Evolutionary conservation across 768 basidiomycete genomes (phyloP), one percentile per base, ranked within the genome.

Genomic region (Termitomyces sp.): DNA sequence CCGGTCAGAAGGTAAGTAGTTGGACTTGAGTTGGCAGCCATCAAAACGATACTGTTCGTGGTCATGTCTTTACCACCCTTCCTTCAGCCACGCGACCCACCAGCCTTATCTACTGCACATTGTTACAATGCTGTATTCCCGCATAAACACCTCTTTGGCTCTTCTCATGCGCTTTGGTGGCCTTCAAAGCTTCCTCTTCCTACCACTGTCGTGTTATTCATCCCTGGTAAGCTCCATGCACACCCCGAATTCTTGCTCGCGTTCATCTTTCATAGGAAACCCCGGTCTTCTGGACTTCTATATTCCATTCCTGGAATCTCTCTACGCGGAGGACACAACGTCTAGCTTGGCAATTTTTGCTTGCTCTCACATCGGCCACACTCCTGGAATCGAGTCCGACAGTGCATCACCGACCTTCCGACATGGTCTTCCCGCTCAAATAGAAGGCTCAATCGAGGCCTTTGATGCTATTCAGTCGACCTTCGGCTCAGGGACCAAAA

Each of bases 271-370:
- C 3, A 19, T 62, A 82, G 78, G 79, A 7, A 82, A 82, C 60
- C 79, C 80, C 17, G 90, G 90, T 7, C 71, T 90, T 16, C 59
- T 86, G 32, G 76, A 79, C 44, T 90, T 91, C 69, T 92, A 92
- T 62, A 73, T 73, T 1, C 79, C 81, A 2, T 92, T 90, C 65
- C 76, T 92, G 14, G 71, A 75, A 21, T 75, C 75, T 4, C 68
- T 92, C 1, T 73, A 83, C 51, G 61, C 66, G 31, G 68, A 66
- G 23, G 66, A 73, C 38, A 69, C 60, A 14, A 68, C 71, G 5
- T 65, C 62, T 7, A 68, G 69, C 31, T 65, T 86, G 34, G 79
- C 84, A 19, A 80, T 90, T 43, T 69, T 87, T 19, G 80, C 78
- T 8, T 82, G 84, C 67, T 82, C 82, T 12, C 83, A 89, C 67